Conservation (phyloP, 2,329 filamentous ascomycete species). For the Rhinocladiella similis region DNA sequence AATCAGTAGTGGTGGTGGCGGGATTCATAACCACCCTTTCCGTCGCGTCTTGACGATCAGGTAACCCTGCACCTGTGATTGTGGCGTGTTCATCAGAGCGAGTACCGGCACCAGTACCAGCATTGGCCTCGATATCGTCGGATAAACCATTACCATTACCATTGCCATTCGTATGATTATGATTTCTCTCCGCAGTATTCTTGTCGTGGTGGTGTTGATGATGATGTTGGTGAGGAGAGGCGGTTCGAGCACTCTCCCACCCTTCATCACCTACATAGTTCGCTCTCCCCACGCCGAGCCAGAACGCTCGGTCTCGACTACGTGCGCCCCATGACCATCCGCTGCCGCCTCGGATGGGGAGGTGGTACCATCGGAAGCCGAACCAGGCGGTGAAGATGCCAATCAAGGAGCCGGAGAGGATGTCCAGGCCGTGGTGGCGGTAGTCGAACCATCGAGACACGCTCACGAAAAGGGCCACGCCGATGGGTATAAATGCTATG, state of each 20-base stretch:
- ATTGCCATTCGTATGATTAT: too few species aligned
- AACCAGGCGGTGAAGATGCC: constrained; percentile 71
- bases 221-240: neutral
- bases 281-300: constrained; percentile 59
- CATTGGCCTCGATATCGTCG: neutral
- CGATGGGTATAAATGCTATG: constrained; percentile 67
- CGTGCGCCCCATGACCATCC: constrained; percentile 90
- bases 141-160: neutral
- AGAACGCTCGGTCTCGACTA: constrained; percentile 71
- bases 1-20: too few species aligned
- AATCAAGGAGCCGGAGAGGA: constrained; percentile 79
- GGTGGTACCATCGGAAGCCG: constrained; percentile 81
- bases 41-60: constrained; percentile 15
- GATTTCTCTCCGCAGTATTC: too few species aligned
- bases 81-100: too few species aligned
- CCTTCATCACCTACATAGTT: constrained; percentile 51
- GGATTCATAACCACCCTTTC: neutral
- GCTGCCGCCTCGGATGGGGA: constrained; percentile 73
- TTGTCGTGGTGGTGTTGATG: neutral
- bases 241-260: constrained; percentile 33
- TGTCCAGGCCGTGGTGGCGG: constrained; percentile 89
- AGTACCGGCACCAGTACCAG: too few species aligned
- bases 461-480: constrained; percentile 76
- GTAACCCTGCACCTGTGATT: constrained; percentile 8
- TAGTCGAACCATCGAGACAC: constrained; percentile 85